Conservation (phyloP, 148 eudicot genomes). For the Amaranthus hypochondriacus region DNA sequence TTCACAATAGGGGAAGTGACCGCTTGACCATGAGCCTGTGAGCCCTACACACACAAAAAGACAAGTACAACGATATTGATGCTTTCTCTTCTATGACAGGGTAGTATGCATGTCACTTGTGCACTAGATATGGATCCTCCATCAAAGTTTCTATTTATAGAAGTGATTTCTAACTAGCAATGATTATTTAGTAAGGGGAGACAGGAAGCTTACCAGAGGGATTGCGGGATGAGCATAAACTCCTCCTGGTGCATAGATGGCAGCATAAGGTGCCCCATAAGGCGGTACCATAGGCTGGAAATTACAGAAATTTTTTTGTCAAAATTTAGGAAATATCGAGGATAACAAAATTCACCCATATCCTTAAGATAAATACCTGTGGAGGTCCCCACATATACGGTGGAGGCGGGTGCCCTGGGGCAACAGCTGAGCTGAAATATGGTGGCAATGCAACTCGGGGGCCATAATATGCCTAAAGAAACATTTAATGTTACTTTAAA, state of each 20-base stretch:
- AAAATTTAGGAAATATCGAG: background rate
- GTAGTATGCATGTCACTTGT: background rate
- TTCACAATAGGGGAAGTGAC: conserved; percentile 24
- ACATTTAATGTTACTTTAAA: background rate
- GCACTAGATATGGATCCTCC: background rate
- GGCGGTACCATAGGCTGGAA: conserved; percentile 88
- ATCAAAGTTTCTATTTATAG: background rate
- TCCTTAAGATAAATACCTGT: conserved; percentile 44
- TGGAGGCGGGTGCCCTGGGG: conserved; percentile 71
- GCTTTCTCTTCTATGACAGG: background rate
- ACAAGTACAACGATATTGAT: conserved; percentile 5
- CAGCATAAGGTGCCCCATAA: conserved; percentile 89
- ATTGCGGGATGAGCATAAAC: conserved; percentile 88
- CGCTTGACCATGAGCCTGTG: conserved; percentile 33
- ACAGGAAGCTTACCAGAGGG: conserved; percentile 52
- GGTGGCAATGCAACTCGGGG: conserved; percentile 80
- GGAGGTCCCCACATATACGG: conserved; percentile 97
- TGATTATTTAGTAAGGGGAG: background rate
- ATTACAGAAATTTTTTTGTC: conserved; percentile 6
- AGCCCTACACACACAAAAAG: conserved; percentile 24
- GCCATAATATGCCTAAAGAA: conserved; percentile 83
- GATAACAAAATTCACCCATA: background rate
- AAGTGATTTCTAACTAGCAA: background rate
- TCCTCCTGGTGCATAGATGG: conserved; percentile 86
- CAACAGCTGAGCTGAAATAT: conserved; percentile 66